These are phyloP conservation scores for Arachis monticola DNA, from an alignment of 331 rosid species.

Conservation along the genomic window DNA sequence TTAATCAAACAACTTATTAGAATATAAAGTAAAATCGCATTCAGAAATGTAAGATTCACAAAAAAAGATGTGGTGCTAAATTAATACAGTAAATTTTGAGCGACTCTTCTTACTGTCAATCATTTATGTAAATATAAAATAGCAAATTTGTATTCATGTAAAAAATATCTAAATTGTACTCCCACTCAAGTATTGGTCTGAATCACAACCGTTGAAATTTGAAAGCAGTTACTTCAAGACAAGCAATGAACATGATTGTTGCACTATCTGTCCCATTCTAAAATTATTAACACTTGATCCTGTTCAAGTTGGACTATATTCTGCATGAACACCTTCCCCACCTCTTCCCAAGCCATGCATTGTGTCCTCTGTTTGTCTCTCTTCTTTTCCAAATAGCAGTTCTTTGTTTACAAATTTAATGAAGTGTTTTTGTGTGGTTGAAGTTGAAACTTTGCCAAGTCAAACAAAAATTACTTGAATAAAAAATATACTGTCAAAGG, in stretches of 20 bases:
- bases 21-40: neutral
- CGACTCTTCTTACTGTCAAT: neutral
- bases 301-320: slow-evolving; percentile 17
- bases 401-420: neutral
- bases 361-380: slow-evolving; percentile 26
- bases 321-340: neutral
- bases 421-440: slow-evolving; percentile 18
- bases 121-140: neutral
- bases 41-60: neutral
- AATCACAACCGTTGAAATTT: neutral
- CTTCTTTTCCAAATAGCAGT: neutral
- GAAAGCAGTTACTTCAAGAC: slow-evolving; percentile 12
- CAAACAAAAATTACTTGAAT: slow-evolving; percentile 1
- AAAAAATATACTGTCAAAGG: slow-evolving; percentile 3
- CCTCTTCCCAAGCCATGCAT: slow-evolving; percentile 11
- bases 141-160: too few species aligned
- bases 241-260: slow-evolving; percentile 20
- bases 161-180: neutral
- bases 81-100: neutral
- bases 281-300: slow-evolving; percentile 22
- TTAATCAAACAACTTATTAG: neutral
- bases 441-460: slow-evolving; percentile 9
- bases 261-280: neutral
- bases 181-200: neutral
- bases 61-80: neutral